These are phyloP conservation scores for Cladosporium velox DNA, from an alignment of 2,329 filamentous ascomycete species.

Conservation along the genomic window DNA sequence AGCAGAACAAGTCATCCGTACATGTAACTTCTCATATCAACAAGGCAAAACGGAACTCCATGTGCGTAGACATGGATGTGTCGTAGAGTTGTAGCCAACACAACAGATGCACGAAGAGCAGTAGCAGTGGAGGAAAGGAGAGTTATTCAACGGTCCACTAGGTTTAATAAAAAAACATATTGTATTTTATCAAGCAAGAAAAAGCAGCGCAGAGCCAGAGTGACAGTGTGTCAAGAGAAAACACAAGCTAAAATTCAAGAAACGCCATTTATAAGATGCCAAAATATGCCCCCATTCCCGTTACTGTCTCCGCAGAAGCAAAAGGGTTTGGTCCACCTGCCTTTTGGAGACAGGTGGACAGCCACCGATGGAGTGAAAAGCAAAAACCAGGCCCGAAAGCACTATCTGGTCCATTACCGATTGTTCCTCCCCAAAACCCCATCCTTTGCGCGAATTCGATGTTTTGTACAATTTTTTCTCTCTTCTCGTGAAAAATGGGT, in stretches of 20 bases:
- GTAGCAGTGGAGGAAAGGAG: no score
- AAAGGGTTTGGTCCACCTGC: not conserved
- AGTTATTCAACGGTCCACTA: not conserved
- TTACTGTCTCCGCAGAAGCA: conserved; percentile 4
- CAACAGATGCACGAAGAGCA: not conserved
- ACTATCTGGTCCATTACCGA: not conserved
- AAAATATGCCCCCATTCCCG: not conserved
- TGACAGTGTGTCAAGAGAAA: not conserved
- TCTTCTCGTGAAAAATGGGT: conserved; percentile 11
- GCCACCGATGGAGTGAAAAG: not conserved
- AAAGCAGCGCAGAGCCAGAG: not conserved
- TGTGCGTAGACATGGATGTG: not conserved
- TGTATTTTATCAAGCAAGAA: not conserved
- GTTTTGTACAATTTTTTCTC: conserved; percentile 16
- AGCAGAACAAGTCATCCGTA: not conserved
- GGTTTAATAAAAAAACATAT: not conserved
- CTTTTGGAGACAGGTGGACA: not conserved
- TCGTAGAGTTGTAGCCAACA: not conserved
- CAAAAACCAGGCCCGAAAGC: not conserved
- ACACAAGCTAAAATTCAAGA: not conserved
- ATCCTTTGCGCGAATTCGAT: not conserved
- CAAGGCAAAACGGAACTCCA: not conserved
- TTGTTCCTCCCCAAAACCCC: not conserved
- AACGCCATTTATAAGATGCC: conserved; percentile 9
- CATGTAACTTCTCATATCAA: not conserved